phyloP scores from a whole-genome alignment of 2,329 filamentous ascomycete species.

The Penicillium digitatum region DNA sequence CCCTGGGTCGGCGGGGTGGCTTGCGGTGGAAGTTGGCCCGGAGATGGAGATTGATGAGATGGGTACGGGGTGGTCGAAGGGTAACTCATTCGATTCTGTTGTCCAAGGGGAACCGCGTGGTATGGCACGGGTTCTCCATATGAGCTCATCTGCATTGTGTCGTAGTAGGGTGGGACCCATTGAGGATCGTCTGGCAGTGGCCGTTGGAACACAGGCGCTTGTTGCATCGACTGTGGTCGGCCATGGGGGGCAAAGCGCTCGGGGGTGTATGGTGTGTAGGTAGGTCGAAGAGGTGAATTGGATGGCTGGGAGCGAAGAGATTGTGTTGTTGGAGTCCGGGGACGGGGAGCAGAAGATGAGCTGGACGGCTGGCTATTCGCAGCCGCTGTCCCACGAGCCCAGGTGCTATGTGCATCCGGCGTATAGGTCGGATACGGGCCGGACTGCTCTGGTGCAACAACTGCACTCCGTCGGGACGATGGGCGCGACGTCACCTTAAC shows the following conservation, averaged over 20 bases:
- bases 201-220: slow-evolving; percentile 33
- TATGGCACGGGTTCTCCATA: slow-evolving; percentile 32
- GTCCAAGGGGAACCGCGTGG: slow-evolving; percentile 25
- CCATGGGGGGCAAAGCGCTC: slow-evolving; percentile 38
- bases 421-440: slow-evolving; percentile 33
- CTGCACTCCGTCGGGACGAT: slow-evolving; percentile 20
- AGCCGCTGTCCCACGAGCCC: slow-evolving; percentile 47
- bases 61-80: slow-evolving; percentile 20
- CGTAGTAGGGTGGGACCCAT: slow-evolving; percentile 41
- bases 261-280: slow-evolving; percentile 28
- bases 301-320: slow-evolving; percentile 38
- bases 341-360: slow-evolving; percentile 37
- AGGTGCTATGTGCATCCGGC: slow-evolving; percentile 44
- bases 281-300: slow-evolving; percentile 34
- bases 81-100: slow-evolving; percentile 23
- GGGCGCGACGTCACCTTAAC: slow-evolving; percentile 15
- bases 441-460: slow-evolving; percentile 10
- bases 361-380: slow-evolving; percentile 40
- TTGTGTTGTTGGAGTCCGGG: slow-evolving; percentile 43
- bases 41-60: slow-evolving; percentile 19
- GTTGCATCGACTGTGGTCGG: slow-evolving; percentile 36
- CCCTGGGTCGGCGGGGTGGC: slow-evolving; percentile 11
- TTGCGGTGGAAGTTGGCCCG: slow-evolving; percentile 17
- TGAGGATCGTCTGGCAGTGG: slow-evolving; percentile 50
- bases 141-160: slow-evolving; percentile 23